Conservation (phyloP, 768 basidiomycete species). For the Termitomyces sp. region DNA sequence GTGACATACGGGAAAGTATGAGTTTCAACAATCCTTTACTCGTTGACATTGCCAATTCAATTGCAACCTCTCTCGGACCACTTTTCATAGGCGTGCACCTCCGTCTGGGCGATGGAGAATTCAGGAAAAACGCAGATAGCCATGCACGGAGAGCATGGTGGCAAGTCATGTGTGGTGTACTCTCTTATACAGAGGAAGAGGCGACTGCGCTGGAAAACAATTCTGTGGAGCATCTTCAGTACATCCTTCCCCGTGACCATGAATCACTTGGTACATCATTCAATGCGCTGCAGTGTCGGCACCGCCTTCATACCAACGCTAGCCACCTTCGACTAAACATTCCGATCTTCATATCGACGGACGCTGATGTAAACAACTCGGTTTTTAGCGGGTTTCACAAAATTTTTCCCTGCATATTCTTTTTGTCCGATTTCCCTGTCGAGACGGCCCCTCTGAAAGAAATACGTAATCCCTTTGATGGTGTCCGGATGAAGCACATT, state of each 20-base stretch:
- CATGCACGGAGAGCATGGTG: conserved; percentile 52
- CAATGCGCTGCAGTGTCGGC: conserved; percentile 28
- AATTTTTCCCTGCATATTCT: conserved; percentile 63
- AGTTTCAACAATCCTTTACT: conserved; percentile 46
- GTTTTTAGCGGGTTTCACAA: conserved; percentile 37
- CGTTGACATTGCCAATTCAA: conserved; percentile 32
- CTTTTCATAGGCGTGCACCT: conserved; percentile 61
- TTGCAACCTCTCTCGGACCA: conserved; percentile 37
- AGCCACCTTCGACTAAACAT: conserved; percentile 36
- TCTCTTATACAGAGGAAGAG: conserved; percentile 35
- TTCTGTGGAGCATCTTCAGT: background rate
- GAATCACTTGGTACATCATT: background rate
- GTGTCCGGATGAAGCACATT: conserved; percentile 37
- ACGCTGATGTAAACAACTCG: conserved; percentile 34
- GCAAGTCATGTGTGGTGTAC: conserved; percentile 42
- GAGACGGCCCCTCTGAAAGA: conserved; percentile 24
- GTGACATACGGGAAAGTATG: conserved; percentile 50
- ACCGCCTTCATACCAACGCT: conserved; percentile 26
- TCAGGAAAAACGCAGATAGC: conserved; percentile 31
- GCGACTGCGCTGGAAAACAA: conserved; percentile 24
- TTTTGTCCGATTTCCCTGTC: conserved; percentile 43
- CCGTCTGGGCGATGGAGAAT: conserved; percentile 64
- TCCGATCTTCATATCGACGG: conserved; percentile 65
- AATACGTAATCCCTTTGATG: conserved; percentile 42
- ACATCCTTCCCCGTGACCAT: background rate